These are phyloP conservation scores for Ganoderma resinaceum DNA, from an alignment of 1,284 basidiomycete species.

Conservation along the genomic window DNA sequence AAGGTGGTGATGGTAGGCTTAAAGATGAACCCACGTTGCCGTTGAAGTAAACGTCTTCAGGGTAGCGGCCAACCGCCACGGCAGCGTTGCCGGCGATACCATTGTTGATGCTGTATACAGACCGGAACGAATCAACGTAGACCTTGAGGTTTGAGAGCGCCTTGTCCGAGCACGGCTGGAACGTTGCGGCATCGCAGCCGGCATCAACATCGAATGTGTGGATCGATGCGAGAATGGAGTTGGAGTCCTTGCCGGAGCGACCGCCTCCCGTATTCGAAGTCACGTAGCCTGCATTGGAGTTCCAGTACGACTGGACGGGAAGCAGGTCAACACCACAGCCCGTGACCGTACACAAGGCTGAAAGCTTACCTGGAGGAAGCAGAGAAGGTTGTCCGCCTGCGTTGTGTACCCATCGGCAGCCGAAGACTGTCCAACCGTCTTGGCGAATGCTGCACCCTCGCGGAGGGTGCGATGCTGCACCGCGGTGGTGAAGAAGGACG, in stretches of 20 bases:
- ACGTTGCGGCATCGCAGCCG: slow-evolving; percentile 57
- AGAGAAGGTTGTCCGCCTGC: slow-evolving; percentile 49
- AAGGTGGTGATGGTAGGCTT: background rate
- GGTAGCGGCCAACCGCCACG: slow-evolving; percentile 61
- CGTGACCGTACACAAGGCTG: background rate
- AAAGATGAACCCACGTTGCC: slow-evolving; percentile 52
- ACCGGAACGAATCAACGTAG: slow-evolving; percentile 61
- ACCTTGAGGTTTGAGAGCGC: slow-evolving; percentile 61
- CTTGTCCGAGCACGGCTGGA: slow-evolving; percentile 67
- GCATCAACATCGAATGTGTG: slow-evolving; percentile 57
- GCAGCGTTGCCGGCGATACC: slow-evolving; percentile 49
- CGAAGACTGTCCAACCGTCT: slow-evolving; percentile 43
- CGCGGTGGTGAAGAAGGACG: slow-evolving; percentile 56
- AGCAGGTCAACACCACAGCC: background rate
- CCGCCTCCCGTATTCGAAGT: slow-evolving; percentile 51
- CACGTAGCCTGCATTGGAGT: slow-evolving; percentile 42
- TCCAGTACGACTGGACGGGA: slow-evolving; percentile 47
- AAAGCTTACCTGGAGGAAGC: slow-evolving; percentile 49
- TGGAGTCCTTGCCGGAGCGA: slow-evolving; percentile 51
- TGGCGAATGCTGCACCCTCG: slow-evolving; percentile 47
- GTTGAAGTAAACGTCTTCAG: slow-evolving; percentile 58
- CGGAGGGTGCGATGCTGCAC: slow-evolving; percentile 54
- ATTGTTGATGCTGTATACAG: slow-evolving; percentile 56
- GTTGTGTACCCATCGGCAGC: slow-evolving; percentile 43
- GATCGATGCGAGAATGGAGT: slow-evolving; percentile 53